Base-by-base conservation (phyloP, 208 protist genomes). In the Wallacemonas collosoma region DNA sequence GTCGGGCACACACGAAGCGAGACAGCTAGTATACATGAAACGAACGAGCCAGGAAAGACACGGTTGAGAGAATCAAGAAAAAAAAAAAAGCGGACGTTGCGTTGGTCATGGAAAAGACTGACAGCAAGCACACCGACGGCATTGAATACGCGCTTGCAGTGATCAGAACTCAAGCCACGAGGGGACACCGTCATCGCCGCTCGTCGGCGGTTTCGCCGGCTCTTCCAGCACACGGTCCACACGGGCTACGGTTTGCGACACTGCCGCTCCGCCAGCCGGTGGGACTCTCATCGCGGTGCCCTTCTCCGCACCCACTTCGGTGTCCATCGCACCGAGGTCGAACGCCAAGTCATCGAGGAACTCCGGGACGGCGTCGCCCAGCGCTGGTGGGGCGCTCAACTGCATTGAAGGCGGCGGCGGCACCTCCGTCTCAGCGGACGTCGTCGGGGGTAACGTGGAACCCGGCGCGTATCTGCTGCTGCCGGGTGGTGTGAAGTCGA, bases 401-500 rank as follows among this genome's bases (percentile, higher is more conserved):
- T 38, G n/a, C 15, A 53, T 47, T n/a, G 36, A 14, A 50, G 45
- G 8, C 45, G 6, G 8, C 45, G 1, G 45, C 45, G 45, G 45
- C 6, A 50, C 12, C 45, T 50, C 45, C 8, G 8, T 50, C 45
- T 6, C 51, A 9, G 14, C 7, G 15, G 12, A 5, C 51, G 51
- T 17, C 9, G n/a, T 7, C 9, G 51, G 51, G 15, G 51, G 51
- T n/a, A 56, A 5, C 9, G 51, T 56, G 15, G 56, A 15, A n/a
- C 3, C 8, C 17, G 9, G 36, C 7, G 56, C 56, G 9, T 38
- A 1, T 26, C 0, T 26, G 6, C 36, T 41, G 61, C 50, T 75
- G 53, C 50, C 14, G n/a, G 50, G 47, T 12, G 76, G 66, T 0
- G 75, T 66, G 0, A 76, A 79, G 53, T 80, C 77, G 15, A 72